phyloP scores from a whole-genome alignment of 805 yeast genomes.

The Yarrowia yakushimensis region DNA sequence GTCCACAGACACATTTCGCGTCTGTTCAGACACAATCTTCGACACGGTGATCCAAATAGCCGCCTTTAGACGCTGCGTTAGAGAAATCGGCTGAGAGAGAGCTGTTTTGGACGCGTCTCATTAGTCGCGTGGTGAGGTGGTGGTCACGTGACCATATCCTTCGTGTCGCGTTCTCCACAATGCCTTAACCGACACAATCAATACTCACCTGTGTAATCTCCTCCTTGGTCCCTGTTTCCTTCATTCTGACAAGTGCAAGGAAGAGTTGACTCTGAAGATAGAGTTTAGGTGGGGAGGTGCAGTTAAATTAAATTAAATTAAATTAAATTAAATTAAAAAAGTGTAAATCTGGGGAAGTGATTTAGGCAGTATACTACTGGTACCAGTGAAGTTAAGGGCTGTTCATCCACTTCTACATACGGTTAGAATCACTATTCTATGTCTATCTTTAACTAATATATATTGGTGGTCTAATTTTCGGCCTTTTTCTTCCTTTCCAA shows the following conservation, averaged over 20 bases:
- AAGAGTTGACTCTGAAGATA: not conserved
- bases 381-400: too few species aligned
- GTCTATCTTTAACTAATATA: not conserved
- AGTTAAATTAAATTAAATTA: too few species aligned
- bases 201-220: conserved; percentile 14
- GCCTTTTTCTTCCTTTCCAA: not conserved
- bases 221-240: not conserved
- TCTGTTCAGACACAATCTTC: conserved; percentile 35
- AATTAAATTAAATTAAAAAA: too few species aligned
- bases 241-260: not conserved
- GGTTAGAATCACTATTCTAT: not conserved
- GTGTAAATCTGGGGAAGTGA: too few species aligned
- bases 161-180: too few species aligned
- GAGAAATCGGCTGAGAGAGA: not conserved
- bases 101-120: not conserved
- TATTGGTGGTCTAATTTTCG: not conserved
- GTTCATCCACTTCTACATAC: too few species aligned
- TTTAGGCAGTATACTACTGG: too few species aligned
- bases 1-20: conserved; percentile 31
- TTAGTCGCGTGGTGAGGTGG: not conserved
- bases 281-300: too few species aligned
- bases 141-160: not conserved
- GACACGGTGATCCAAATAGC: conserved; percentile 37
- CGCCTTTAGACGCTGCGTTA: conserved; percentile 29
- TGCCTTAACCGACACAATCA: not conserved